Conservation (phyloP, 345 rosid species). For the Brassica nigra region DNA sequence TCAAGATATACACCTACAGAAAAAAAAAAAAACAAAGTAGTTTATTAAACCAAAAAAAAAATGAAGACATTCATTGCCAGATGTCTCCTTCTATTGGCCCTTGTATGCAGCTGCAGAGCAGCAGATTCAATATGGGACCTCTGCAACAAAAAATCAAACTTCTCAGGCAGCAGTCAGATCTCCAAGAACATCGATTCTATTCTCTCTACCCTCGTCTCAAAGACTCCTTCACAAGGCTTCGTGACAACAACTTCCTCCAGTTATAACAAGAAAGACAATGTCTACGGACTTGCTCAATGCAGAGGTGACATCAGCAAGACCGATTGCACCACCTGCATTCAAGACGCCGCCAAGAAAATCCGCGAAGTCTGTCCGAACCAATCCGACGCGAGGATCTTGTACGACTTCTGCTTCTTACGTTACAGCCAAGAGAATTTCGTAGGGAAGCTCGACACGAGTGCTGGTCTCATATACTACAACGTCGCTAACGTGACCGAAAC, state of each 20-base stretch:
- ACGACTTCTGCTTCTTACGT: constrained; percentile 69
- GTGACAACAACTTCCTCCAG: constrained; percentile 44
- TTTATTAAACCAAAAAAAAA: background rate
- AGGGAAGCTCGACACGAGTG: constrained; percentile 56
- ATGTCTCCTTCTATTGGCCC: constrained; percentile 35
- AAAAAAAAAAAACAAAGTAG: constrained; percentile 17
- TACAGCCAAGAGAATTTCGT: constrained; percentile 46
- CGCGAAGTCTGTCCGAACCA: constrained; percentile 55
- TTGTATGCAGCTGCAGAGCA: constrained; percentile 39
- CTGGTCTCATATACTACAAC: constrained; percentile 55
- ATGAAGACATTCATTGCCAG: constrained; percentile 28
- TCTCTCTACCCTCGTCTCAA: constrained; percentile 46
- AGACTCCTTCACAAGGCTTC: constrained; percentile 50
- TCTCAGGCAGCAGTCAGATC: constrained; percentile 38
- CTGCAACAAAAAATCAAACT: constrained; percentile 47
- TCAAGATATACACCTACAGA: constrained; percentile 2
- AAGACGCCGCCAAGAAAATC: constrained; percentile 63
- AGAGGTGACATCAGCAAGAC: constrained; percentile 62
- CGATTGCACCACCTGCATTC: constrained; percentile 61
- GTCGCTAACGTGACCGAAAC: constrained; percentile 56
- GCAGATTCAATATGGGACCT: constrained; percentile 58
- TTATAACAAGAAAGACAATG: constrained; percentile 39
- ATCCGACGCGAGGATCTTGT: constrained; percentile 67
- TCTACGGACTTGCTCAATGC: constrained; percentile 81
- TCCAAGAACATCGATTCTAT: constrained; percentile 51